Evolutionary conservation across 805 yeast species (phyloP), one percentile per base, ranked within the genome.

Genomic region (Nadsonia fulvescens): DNA sequence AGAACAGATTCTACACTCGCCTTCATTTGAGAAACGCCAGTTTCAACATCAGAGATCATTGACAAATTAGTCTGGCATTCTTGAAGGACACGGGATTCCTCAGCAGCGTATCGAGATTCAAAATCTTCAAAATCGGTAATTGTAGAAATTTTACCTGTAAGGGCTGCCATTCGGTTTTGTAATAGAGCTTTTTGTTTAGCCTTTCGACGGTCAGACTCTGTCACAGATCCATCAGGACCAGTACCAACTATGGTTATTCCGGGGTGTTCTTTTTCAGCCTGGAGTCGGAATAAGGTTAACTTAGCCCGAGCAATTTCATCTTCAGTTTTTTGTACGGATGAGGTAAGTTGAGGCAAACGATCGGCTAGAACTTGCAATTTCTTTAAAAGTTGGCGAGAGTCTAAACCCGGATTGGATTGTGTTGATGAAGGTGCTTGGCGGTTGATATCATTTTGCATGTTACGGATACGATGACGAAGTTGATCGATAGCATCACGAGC

Each of bases 161-260:
- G 62, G 3, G 86, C 79, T 15, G 93, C 92, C 92, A 86, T 82
- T 38, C 93, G 65, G 26, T 83, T 77, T 35, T 71, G 70, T 38
- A 89, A 57, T 30, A 70, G 53, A 20, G 86, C 91, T 43, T 76
- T 74, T 21, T 78, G 71, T 38, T 65, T 72, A 20, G 86, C 89
- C 39, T 76, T 75, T 35, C 76, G 65, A 32, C 76, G 64, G 44
- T 83, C 95, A 8, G 68, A 51, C 14, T 78, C 94, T 3, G 95
- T 83, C 6, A 81, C 65, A 32, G 69, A 68, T 15, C 95, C 95
- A 41, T 74, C 69, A 24, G 81, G 74, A 5, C 95, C 96, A 5
- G 89, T 66, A 4, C 94, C 95, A 14, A 60, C 56, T 25, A 74
- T 61, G 49, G 81, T 60, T 3, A 71, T 60, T 2, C 68, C 62